A percentile compares a stretch with the other conserved stretches of the same genome.
Conservation (phyloP, 768 basidiomycete species). For the Kwoniella botswanensis region DNA sequence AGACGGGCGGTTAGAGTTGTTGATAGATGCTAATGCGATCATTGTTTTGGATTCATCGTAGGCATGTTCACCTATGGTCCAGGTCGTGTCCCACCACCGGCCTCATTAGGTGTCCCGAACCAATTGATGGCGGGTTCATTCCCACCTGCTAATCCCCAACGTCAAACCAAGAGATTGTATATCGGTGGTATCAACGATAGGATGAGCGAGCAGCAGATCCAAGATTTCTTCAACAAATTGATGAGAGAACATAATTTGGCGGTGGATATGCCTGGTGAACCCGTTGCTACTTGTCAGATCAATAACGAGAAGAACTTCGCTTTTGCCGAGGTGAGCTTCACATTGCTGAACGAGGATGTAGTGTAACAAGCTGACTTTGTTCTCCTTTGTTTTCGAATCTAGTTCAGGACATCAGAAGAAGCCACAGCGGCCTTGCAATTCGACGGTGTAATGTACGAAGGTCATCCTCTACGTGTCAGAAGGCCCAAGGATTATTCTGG, state of each 20-base stretch:
- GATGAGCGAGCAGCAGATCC: conserved; percentile 88
- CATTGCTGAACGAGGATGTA: not conserved
- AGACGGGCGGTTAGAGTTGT: conserved; percentile 13
- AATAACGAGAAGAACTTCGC: conserved; percentile 99
- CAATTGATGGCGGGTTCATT: conserved; percentile 48
- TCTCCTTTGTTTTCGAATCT: not conserved
- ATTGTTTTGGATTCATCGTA: too few relatives aligned
- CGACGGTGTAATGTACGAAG: conserved; percentile 95
- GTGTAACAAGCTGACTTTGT: not conserved
- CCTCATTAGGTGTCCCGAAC: conserved; percentile 78
- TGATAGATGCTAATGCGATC: too few relatives aligned
- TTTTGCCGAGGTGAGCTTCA: conserved; percentile 81
- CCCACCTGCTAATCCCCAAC: conserved; percentile 42
- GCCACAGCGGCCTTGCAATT: conserved; percentile 96
- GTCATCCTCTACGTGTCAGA: conserved; percentile 93
- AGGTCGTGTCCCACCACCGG: conserved; percentile 96
- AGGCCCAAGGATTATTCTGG: conserved; percentile 97
- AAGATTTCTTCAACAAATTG: conserved; percentile 92
- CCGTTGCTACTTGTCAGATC: conserved; percentile 90
- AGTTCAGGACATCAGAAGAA: conserved; percentile 98
- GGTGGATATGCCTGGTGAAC: conserved; percentile 67
- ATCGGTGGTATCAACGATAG: conserved; percentile 95
- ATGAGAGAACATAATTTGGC: conserved; percentile 72
- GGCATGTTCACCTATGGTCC: conserved; percentile 70
- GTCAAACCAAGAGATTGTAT: conserved; percentile 74